Evolutionary conservation across 768 basidiomycete genomes (phyloP).

Genomic region (Phaeotremella fagi): DNA sequence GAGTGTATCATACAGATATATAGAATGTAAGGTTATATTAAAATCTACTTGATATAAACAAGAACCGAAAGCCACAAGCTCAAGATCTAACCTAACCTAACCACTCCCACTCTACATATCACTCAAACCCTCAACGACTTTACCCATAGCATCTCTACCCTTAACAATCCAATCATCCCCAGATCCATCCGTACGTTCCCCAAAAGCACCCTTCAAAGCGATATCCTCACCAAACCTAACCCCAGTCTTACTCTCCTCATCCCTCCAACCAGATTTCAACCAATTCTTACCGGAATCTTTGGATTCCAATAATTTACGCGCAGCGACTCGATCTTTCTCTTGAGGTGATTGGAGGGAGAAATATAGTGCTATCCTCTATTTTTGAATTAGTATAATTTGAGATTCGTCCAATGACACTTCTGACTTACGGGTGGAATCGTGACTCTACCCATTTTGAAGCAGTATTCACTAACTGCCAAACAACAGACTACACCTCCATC

Average conservation of each 20-base stretch:
- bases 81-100: too few relatives aligned
- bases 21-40: too few relatives aligned
- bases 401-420: neutral
- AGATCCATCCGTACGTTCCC: neutral
- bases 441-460: constrained; percentile 41
- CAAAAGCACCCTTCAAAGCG: constrained; percentile 4
- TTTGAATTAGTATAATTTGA: neutral
- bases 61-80: too few relatives aligned
- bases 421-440: constrained; percentile 41
- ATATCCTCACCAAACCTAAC: constrained; percentile 17
- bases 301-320: constrained; percentile 19
- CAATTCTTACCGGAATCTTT: constrained; percentile 32
- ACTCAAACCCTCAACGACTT: constrained; percentile 26
- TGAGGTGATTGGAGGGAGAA: constrained; percentile 23
- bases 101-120: constrained; percentile 1
- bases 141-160: constrained; percentile 29
- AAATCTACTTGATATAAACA: too few relatives aligned
- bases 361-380: constrained; percentile 30
- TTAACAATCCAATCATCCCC: constrained; percentile 22
- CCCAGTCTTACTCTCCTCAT: constrained; percentile 22
- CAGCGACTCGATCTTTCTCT: constrained; percentile 14
- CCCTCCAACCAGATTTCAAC: constrained; percentile 36
- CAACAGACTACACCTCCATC: constrained; percentile 42
- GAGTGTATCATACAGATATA: too few relatives aligned
- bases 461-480: constrained; percentile 32